Conservation (phyloP, 2,329 filamentous ascomycete species). For the Ascochyta koolunga region DNA sequence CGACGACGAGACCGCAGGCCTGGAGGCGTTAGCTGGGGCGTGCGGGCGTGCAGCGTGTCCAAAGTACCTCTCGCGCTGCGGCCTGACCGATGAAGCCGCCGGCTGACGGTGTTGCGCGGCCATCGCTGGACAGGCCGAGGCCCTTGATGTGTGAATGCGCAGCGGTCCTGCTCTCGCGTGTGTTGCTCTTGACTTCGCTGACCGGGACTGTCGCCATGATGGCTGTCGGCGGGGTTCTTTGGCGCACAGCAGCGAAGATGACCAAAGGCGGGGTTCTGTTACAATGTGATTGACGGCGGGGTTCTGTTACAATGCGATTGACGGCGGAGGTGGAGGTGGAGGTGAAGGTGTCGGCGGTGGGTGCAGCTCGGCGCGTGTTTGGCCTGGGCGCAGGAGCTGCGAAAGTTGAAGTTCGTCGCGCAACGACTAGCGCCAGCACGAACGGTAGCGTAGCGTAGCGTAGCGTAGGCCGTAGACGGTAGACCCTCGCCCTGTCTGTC, state of each 20-base stretch:
- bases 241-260: background rate
- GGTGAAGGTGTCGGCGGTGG: background rate
- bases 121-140: slow-evolving; percentile 82
- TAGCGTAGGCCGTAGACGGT: background rate
- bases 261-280: background rate
- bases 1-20: slow-evolving; percentile 95
- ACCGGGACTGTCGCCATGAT: slow-evolving; percentile 49
- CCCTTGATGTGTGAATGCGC: slow-evolving; percentile 98
- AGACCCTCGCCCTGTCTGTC: background rate
- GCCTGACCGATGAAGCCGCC: slow-evolving; percentile 87
- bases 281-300: background rate
- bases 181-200: slow-evolving; percentile 92
- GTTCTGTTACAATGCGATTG: background rate
- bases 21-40: slow-evolving; percentile 41
- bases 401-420: slow-evolving; percentile 6
- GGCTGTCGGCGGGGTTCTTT: background rate
- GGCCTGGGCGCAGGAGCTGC: background rate
- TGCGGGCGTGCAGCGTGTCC: background rate
- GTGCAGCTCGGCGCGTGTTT: background rate
- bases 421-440: slow-evolving; percentile 4
- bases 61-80: slow-evolving; percentile 80
- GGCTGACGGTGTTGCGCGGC: slow-evolving; percentile 75
- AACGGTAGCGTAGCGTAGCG: too few relatives aligned
- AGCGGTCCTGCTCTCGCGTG: slow-evolving; percentile 91
- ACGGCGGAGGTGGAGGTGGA: background rate